Percentiles rank a stretch among this genome's conserved stretches.
Conservation (phyloP, 2,329 filamentous ascomycete genomes). For the Verticillium isaacii region DNA sequence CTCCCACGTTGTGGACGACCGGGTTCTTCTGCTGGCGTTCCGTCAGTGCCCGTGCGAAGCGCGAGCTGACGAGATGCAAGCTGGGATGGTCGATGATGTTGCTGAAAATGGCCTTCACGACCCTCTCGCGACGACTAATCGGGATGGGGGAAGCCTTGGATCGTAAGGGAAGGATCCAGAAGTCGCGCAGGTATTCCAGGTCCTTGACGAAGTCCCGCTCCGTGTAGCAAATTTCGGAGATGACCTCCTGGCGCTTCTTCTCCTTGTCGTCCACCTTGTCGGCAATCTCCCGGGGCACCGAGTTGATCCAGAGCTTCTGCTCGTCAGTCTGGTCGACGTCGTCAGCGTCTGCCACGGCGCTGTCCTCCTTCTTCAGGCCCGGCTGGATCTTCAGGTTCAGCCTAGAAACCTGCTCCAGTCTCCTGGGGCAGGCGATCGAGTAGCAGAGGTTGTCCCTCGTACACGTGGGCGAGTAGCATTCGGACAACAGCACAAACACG, state of each 20-base stretch:
- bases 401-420: conserved; percentile 90
- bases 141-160: conserved; percentile 83
- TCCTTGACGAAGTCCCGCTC: conserved; percentile 99
- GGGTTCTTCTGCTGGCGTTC: conserved; percentile 85
- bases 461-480: conserved; percentile 97
- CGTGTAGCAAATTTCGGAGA: conserved; percentile 97
- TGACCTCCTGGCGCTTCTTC: conserved; percentile 97
- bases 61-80: conserved; percentile 86
- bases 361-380: conserved; percentile 66
- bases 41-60: conserved; percentile 83
- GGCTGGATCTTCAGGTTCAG: conserved; percentile 91
- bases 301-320: conserved; percentile 99
- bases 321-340: conserved; percentile 82
- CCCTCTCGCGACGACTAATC: conserved; percentile 78
- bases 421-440: conserved; percentile 91
- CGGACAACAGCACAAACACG: conserved; percentile 91
- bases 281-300: conserved; percentile 89
- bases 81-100: conserved; percentile 81
- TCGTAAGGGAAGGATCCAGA: conserved; percentile 93
- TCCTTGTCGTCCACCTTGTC: conserved; percentile 86
- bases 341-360: conserved; percentile 64
- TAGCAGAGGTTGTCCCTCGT: conserved; percentile 94
- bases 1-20: conserved; percentile 83
- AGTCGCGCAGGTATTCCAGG: conserved; percentile 93
- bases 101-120: conserved; percentile 90